Conservation (phyloP, 257 asterid genomes). For the Verbena officinalis region DNA sequence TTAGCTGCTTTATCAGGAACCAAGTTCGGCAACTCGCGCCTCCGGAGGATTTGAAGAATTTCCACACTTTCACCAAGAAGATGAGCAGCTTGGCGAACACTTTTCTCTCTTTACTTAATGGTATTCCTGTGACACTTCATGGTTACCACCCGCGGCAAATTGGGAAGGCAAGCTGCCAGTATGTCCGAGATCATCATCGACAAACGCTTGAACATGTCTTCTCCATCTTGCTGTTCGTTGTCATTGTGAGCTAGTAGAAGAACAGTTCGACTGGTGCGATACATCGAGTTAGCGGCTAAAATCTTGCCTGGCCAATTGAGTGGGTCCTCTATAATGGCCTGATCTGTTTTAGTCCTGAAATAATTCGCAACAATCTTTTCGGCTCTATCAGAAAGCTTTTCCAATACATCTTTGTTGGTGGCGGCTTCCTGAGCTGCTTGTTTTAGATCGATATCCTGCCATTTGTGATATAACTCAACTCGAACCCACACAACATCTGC, state of each 20-base stretch:
- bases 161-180: conserved; percentile 13
- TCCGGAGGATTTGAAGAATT: neutral
- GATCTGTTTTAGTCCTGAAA: conserved; percentile 1
- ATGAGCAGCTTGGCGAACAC: neutral
- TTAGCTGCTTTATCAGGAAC: neutral
- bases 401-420: conserved; percentile 1
- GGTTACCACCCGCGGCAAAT: neutral
- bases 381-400: conserved; percentile 3
- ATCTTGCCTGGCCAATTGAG: conserved; percentile 13
- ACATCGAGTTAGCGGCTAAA: conserved; percentile 28
- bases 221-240: neutral
- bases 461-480: neutral
- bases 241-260: neutral
- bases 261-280: conserved; percentile 9
- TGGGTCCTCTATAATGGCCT: too few species aligned
- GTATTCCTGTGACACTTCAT: conserved; percentile 18
- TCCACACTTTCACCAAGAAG: neutral
- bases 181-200: conserved; percentile 21
- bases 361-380: neutral
- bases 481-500: neutral
- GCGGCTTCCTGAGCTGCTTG: neutral
- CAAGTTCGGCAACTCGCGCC: neutral
- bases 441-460: conserved; percentile 1
- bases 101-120: conserved; percentile 22
- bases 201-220: neutral